Conservation (phyloP, 1,139 yeast genomes). For the Taphrina sp. region DNA sequence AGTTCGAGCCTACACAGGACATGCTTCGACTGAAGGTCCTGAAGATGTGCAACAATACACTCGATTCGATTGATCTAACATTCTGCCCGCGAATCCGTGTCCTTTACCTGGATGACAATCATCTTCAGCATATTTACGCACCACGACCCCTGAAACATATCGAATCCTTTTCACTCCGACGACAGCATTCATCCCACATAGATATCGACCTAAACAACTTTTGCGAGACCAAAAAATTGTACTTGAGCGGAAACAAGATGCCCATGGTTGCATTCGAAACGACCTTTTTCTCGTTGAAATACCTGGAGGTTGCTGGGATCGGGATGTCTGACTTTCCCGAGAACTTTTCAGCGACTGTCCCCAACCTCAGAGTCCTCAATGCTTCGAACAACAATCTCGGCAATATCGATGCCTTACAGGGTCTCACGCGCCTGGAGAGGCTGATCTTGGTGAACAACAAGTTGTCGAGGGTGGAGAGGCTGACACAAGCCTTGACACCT, state of each 20-base stretch:
- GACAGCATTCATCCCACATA: slow-evolving; percentile 31
- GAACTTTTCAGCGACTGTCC: slow-evolving; percentile 39
- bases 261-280: slow-evolving; percentile 38
- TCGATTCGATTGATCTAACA: slow-evolving; percentile 34
- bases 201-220: slow-evolving; percentile 21
- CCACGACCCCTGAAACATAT: slow-evolving; percentile 33
- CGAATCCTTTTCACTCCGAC: slow-evolving; percentile 38
- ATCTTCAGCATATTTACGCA: slow-evolving; percentile 36
- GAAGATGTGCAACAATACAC: slow-evolving; percentile 34
- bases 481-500: slow-evolving; percentile 39
- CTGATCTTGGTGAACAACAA: slow-evolving; percentile 42
- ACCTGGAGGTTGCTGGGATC: slow-evolving; percentile 43
- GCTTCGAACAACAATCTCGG: slow-evolving; percentile 43
- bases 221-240: slow-evolving; percentile 40
- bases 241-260: slow-evolving; percentile 41
- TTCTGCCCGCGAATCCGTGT: slow-evolving; percentile 39
- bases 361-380: slow-evolving; percentile 44
- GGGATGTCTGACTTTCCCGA: slow-evolving; percentile 41
- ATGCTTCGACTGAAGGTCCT: slow-evolving; percentile 37
- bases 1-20: slow-evolving; percentile 21
- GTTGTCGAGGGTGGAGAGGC: slow-evolving; percentile 38
- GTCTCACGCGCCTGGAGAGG: slow-evolving; percentile 42
- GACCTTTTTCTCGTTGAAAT: slow-evolving; percentile 43
- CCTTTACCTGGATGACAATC: slow-evolving; percentile 40
- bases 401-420: slow-evolving; percentile 40